Evolutionary conservation across 75 land plant species (phyloP), one percentile per base, ranked within the genome.

Genomic region (Cupressus sempervirens): DNA sequence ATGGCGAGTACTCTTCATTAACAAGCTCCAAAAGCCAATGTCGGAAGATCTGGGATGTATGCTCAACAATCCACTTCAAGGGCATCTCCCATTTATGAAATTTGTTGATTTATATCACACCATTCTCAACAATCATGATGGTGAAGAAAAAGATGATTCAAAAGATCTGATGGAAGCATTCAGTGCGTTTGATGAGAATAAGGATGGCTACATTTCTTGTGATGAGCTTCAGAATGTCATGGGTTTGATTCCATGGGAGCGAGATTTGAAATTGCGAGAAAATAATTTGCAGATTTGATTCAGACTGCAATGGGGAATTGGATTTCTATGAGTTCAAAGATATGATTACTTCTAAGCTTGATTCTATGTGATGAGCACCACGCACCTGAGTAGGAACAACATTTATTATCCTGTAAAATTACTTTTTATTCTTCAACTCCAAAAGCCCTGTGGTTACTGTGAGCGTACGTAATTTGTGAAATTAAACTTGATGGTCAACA

Each of bases 301-400:
- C 81, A 26, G 88, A 93, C 53, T 87, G 84, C 2, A 91, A 93
- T 82, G 91, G 91, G 30, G 14, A 82, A 30, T 82, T 93, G 0
- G 93, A 93, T 85, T 91, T 93, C 65, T 70, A 82, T 29, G 94
- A 93, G 80, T 93, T 93, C 83, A 89, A 93, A 87, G 53, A 84
- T 56, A 92, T 92, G 92, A 92, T 92, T 91, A 30, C 73, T 30
- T 29, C 73, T 70, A 70, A 70, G 23, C 65, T 58, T n/a, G n/a
- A n/a, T 58, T 18, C 65, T 58, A 0, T 4, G 5, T 20, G 26
- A 58, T 58, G 65, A 23, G 50, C 0, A 12, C 50, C n/a, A n/a
- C n/a, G n/a, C n/a, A n/a, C n/a, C n/a, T n/a, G n/a, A n/a, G n/a
- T n/a, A n/a, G n/a, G n/a, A n/a, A n/a, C n/a, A n/a, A n/a, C 50